Conservation (phyloP, 2,329 filamentous ascomycete genomes). For the Aspergillus fijiensis region DNA sequence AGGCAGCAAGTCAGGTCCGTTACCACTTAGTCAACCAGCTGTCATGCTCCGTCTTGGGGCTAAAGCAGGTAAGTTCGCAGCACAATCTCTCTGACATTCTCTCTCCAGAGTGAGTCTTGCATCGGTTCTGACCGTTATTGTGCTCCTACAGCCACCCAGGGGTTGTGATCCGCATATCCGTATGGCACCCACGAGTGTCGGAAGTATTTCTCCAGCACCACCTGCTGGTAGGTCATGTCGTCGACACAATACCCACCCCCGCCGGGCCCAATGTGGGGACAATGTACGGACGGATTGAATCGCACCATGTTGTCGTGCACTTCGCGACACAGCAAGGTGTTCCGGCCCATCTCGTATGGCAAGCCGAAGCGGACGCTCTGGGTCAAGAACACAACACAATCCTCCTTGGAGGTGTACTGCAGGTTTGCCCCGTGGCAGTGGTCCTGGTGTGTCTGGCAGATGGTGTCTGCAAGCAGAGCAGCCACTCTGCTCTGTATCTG, state of each 20-base stretch:
- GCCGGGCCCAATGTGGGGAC: slow-evolving; percentile 28
- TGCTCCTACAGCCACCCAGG: slow-evolving; percentile 14
- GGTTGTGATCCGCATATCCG: slow-evolving; percentile 22
- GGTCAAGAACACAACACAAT: slow-evolving; percentile 23
- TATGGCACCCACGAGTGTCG: slow-evolving; percentile 25
- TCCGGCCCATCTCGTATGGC: slow-evolving; percentile 24
- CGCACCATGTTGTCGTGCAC: slow-evolving; percentile 32
- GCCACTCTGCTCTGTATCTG: slow-evolving; percentile 2
- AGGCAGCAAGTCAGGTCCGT: neutral
- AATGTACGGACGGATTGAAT: slow-evolving; percentile 28
- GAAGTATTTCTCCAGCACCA: slow-evolving; percentile 28
- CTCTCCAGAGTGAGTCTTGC: neutral
- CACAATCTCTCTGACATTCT: neutral
- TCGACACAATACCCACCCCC: slow-evolving; percentile 31
- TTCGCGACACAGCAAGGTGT: slow-evolving; percentile 30
- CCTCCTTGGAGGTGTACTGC: slow-evolving; percentile 21
- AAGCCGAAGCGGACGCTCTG: slow-evolving; percentile 24
- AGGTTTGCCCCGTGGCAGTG: slow-evolving; percentile 21
- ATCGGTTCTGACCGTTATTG: neutral
- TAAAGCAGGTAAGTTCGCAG: neutral
- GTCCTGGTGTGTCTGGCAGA: slow-evolving; percentile 23
- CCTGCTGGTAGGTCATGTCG: slow-evolving; percentile 24
- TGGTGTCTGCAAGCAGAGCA: slow-evolving; percentile 17
- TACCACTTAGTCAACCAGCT: neutral
- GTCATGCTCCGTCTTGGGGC: neutral